Evolutionary conservation across 768 basidiomycete species (phyloP), one percentile per base, ranked within the genome.

Genomic region (Lentinus tigrinus): DNA sequence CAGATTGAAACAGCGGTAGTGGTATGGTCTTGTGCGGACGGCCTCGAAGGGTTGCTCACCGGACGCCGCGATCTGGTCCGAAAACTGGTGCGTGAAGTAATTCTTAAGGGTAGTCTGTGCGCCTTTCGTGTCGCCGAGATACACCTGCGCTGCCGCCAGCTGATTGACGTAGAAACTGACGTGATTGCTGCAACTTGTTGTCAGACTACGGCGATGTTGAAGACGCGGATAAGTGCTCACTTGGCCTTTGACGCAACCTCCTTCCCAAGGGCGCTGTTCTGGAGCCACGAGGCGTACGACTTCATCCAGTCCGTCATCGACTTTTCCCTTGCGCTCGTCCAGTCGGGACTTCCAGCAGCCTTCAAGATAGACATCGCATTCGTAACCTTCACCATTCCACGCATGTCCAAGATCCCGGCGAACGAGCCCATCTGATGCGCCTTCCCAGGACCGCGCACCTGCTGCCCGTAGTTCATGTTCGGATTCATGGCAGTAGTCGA

Each of bases 11-110:
- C 74, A 77, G 7, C 83, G 77, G 64, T 85, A 85, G 63, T 85
- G 84, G 63, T 66, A 81, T 5, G 84, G 83, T 13, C 80, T 72
- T 5, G 82, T 80, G 17, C 84, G 78, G 17, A 78, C 72, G 3
- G 81, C 76, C 66, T 85, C 84, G 47, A 83, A 78, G 7, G 83
- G 84, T 67, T 85, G 81, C 63, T 85, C 84, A 5, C 84, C 83
- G 43, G 73, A 75, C 4, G 71, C 71, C 1, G 78, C 78, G 34
- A 85, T 75, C 62, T 85, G 83, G 47, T 80, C 76, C 39, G 65
- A 63, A 62, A 78, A 85, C 46, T 69, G 69, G 43, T 68, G 63
- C 14, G 58, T 61, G 67, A 81, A 83, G 66, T 78, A 85, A 4
- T 66, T 47, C 23, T 75, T 62, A 21, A 84, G 64, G 14, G 71